Evolutionary conservation across 805 yeast genomes (phyloP).

Genomic region (Kazachstania taianensis): DNA sequence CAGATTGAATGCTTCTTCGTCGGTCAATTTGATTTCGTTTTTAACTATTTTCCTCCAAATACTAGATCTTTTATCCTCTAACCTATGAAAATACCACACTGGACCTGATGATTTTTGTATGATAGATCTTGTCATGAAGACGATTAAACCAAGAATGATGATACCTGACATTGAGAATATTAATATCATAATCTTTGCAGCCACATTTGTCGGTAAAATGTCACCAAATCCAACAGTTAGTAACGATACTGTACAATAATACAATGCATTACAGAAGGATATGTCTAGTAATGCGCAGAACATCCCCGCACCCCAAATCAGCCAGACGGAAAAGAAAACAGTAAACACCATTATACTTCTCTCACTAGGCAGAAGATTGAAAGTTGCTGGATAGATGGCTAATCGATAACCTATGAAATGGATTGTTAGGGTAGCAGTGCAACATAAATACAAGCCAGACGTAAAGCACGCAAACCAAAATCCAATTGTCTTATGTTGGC

Average conservation of each 20-base stretch:
- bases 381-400: slow-evolving; percentile 57
- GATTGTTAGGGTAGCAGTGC: slow-evolving; percentile 41
- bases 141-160: slow-evolving; percentile 59
- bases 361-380: slow-evolving; percentile 58
- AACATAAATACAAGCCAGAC: slow-evolving; percentile 46
- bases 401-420: slow-evolving; percentile 54
- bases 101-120: slow-evolving; percentile 53
- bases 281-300: slow-evolving; percentile 38
- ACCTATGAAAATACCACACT: slow-evolving; percentile 53
- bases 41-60: slow-evolving; percentile 13
- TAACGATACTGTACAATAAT: slow-evolving; percentile 62
- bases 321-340: slow-evolving; percentile 55
- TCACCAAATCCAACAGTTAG: slow-evolving; percentile 81
- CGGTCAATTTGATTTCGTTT: slow-evolving; percentile 23
- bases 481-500: slow-evolving; percentile 41
- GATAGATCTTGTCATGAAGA: slow-evolving; percentile 58
- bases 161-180: slow-evolving; percentile 64
- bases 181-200: slow-evolving; percentile 48
- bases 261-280: slow-evolving; percentile 57
- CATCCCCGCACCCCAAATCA: slow-evolving; percentile 58
- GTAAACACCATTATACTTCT: slow-evolving; percentile 66
- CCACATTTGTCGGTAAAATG: slow-evolving; percentile 42
- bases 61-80: slow-evolving; percentile 41
- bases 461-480: slow-evolving; percentile 74
- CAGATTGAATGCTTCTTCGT: slow-evolving; percentile 41